These are phyloP conservation scores for Penicillium dipodomyicola DNA, from an alignment of 495 filamentous ascomycete genomes.

Conservation along the genomic window DNA sequence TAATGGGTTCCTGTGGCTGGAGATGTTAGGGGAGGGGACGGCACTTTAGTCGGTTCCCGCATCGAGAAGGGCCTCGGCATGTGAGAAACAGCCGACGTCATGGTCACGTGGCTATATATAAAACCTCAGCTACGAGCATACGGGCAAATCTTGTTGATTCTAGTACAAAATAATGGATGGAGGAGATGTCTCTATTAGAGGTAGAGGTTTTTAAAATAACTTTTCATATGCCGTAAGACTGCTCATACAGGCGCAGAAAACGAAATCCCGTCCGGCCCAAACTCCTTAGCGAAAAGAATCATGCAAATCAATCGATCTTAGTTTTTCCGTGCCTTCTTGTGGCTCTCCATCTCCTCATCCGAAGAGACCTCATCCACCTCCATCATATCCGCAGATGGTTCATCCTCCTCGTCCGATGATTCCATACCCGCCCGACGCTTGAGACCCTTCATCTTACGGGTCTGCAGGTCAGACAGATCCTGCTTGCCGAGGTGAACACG, in stretches of 20 bases:
- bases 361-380: slow-evolving; percentile 44
- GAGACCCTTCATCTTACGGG: slow-evolving; percentile 98
- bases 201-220: slow-evolving; percentile 21
- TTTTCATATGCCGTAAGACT: slow-evolving; percentile 31
- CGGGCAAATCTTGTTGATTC: not conserved
- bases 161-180: slow-evolving; percentile 2
- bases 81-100: slow-evolving; percentile 45
- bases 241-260: slow-evolving; percentile 24
- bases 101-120: slow-evolving; percentile 36
- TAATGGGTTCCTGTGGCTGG: slow-evolving; percentile 8
- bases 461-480: slow-evolving; percentile 84
- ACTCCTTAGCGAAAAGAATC: slow-evolving; percentile 33
- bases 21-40: slow-evolving; percentile 18
- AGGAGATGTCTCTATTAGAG: slow-evolving; percentile 14
- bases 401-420: slow-evolving; percentile 41
- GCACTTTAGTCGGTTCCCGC: slow-evolving; percentile 33
- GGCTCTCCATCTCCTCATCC: slow-evolving; percentile 41
- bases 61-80: slow-evolving; percentile 43
- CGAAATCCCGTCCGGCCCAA: slow-evolving; percentile 30
- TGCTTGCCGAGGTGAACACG: slow-evolving; percentile 90
- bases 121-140: not conserved
- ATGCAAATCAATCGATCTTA: slow-evolving; percentile 33
- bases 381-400: slow-evolving; percentile 39
- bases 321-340: slow-evolving; percentile 39
- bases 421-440: slow-evolving; percentile 68